These are phyloP conservation scores for Dictyostelium purpureum DNA, from an alignment of 78 protist species.

Conservation along the genomic window DNA sequence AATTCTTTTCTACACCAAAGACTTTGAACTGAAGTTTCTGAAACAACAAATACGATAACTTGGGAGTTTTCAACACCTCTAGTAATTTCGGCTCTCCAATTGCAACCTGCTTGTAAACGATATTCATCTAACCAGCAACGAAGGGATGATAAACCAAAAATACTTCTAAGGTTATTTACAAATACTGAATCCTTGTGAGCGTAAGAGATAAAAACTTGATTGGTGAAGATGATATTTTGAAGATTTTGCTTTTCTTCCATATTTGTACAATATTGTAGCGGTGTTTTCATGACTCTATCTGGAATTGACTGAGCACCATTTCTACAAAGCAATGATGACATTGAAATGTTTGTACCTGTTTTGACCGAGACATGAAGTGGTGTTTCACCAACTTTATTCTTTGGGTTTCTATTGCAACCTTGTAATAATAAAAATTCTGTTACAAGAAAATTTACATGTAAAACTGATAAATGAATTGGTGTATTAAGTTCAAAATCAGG, in stretches of 20 bases:
- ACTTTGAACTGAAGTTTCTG: slow-evolving; percentile 35
- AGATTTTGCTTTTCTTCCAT: not conserved
- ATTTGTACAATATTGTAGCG: slow-evolving; percentile 17
- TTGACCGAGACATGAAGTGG: slow-evolving; percentile 27
- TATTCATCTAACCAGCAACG: slow-evolving; percentile 77
- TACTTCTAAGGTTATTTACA: slow-evolving; percentile 5
- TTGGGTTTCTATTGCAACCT: slow-evolving; percentile 52
- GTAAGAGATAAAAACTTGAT: slow-evolving; percentile 48
- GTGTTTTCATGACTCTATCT: slow-evolving; percentile 60
- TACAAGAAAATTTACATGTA: not conserved
- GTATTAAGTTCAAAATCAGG: not conserved
- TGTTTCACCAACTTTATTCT: slow-evolving; percentile 26
- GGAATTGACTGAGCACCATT: slow-evolving; percentile 61
- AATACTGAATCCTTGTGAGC: slow-evolving; percentile 64
- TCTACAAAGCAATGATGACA: slow-evolving; percentile 6
- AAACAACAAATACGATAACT: slow-evolving; percentile 14
- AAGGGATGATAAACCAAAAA: slow-evolving; percentile 5
- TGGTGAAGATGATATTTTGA: slow-evolving; percentile 44
- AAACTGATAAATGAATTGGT: not conserved
- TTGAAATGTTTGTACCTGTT: not conserved
- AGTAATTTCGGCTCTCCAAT: slow-evolving; percentile 65
- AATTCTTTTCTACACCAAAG: slow-evolving; percentile 80
- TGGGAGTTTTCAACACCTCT: slow-evolving; percentile 29
- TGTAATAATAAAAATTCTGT: not conserved
- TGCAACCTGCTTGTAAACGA: slow-evolving; percentile 72